Evolutionary conservation across 108 stramenopile species (phyloP), one percentile per base, ranked within the genome.

Genomic region (Thalassiosira profunda): DNA sequence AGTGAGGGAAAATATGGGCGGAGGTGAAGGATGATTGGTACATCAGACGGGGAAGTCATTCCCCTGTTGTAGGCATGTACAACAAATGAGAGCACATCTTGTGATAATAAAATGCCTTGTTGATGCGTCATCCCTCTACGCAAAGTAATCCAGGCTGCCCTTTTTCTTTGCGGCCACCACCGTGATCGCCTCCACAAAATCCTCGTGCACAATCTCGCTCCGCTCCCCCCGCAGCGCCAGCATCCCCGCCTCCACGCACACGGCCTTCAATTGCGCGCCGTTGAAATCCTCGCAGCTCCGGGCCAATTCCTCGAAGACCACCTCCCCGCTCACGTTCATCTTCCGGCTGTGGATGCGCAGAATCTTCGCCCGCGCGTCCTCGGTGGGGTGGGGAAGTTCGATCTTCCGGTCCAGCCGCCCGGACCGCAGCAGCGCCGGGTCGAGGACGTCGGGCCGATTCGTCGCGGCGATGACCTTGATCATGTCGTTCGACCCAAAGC

Each of bases 401-500:
- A 99, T 97, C 91, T 99, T 99, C 24, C 99, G 84, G 82, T 99
- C 99, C 56, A 99, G 76, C 28, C 98, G 83, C 38, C 97, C 97
- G 7, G 96, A 96, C 29, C 99, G 96, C 65, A 99, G 68, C 38
- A 99, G 81, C 2, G 99, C 99, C 0, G 98, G 98, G 78, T 99
- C 99, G 55, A 99, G 72, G 2, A 98, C 97, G 79, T 99, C 99
- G 5, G 98, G 98, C 40, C 99, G 79, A 67, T 96, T 96, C 6
- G 99, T 99, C 9, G 99, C 99, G n/a, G 98, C 99, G 63, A 99
- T 98, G 48, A 98, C 98, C 91, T 99, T 99, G 84, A 99, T 98
- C 87, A 97, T 98, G 55, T 98, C 97, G 67, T 98, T 98, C 44
- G 88, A 88, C 31, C 80, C 78, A 79, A 99, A 99, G 12, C 99